A percentile compares a stretch with the other conserved stretches of the same genome.
These are phyloP conservation scores for Komagataella pastoris DNA, from an alignment of 805 yeast species.

Conservation along the genomic window DNA sequence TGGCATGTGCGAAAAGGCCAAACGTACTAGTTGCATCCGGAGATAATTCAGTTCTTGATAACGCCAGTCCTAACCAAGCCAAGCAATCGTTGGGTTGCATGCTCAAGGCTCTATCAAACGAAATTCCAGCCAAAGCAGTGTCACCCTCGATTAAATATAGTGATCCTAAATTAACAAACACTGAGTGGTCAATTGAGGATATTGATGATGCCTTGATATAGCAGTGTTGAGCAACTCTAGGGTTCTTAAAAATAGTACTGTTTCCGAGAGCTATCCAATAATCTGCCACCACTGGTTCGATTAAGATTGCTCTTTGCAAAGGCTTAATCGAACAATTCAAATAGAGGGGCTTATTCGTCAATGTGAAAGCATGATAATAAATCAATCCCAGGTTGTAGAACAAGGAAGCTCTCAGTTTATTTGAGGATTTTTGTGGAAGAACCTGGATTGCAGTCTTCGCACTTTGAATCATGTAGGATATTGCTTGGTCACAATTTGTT, in stretches of 20 bases:
- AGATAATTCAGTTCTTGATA: neutral
- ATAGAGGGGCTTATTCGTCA: constrained; percentile 6
- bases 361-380: constrained; percentile 13
- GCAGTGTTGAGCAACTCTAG: constrained; percentile 83
- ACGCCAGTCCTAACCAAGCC: constrained; percentile 68
- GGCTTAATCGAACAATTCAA: constrained; percentile 40
- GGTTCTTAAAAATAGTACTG: constrained; percentile 48
- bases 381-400: constrained; percentile 65
- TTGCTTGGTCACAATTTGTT: neutral
- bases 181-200: constrained; percentile 49
- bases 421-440: constrained; percentile 18
- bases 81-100: constrained; percentile 62
- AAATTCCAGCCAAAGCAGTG: constrained; percentile 54
- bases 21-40: neutral
- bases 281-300: constrained; percentile 56
- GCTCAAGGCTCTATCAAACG: constrained; percentile 64
- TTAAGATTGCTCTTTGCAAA: constrained; percentile 54
- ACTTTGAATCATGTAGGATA: neutral
- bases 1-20: constrained; percentile 64
- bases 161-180: constrained; percentile 78
- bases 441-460: neutral
- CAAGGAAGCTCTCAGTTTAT: constrained; percentile 37
- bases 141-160: constrained; percentile 63
- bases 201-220: constrained; percentile 70
- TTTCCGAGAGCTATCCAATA: constrained; percentile 82